These are phyloP conservation scores for Athelia psychrophila DNA, from an alignment of 1,284 basidiomycete species.

Conservation along the genomic window DNA sequence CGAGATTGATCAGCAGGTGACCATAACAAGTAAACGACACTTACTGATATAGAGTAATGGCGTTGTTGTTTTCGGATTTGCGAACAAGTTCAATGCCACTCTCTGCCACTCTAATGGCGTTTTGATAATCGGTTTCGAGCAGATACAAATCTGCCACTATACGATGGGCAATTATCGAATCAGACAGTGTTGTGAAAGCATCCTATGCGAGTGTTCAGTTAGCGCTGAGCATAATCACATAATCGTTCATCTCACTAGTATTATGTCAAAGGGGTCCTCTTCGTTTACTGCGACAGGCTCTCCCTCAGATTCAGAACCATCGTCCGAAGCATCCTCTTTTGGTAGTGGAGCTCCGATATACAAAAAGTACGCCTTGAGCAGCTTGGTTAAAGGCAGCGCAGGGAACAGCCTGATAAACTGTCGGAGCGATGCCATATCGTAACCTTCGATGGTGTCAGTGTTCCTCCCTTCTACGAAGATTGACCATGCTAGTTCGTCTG, in stretches of 20 bases:
- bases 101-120: conserved; percentile 70
- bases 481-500: conserved; percentile 79
- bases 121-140: conserved; percentile 75
- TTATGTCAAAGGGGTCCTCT: conserved; percentile 44
- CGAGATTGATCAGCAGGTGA: conserved; percentile 3
- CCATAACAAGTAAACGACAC: conserved; percentile 12
- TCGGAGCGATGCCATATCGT: conserved; percentile 60
- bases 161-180: conserved; percentile 73
- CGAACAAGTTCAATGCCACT: conserved; percentile 61
- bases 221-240: too few relatives aligned
- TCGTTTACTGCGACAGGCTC: conserved; percentile 29
- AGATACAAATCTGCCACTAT: conserved; percentile 75
- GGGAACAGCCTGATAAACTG: conserved; percentile 76
- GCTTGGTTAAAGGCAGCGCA: conserved; percentile 44
- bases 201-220: conserved; percentile 39
- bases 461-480: conserved; percentile 79
- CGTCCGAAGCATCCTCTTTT: conserved; percentile 24
- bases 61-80: conserved; percentile 57
- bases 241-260: conserved; percentile 43
- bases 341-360: conserved; percentile 53
- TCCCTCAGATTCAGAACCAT: conserved; percentile 21
- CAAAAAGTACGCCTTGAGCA: conserved; percentile 70
- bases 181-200: conserved; percentile 48
- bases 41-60: conserved; percentile 52
- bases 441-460: conserved; percentile 61